phyloP scores from a whole-genome alignment of 257 asterid species.

The Ehretia macrophylla region DNA sequence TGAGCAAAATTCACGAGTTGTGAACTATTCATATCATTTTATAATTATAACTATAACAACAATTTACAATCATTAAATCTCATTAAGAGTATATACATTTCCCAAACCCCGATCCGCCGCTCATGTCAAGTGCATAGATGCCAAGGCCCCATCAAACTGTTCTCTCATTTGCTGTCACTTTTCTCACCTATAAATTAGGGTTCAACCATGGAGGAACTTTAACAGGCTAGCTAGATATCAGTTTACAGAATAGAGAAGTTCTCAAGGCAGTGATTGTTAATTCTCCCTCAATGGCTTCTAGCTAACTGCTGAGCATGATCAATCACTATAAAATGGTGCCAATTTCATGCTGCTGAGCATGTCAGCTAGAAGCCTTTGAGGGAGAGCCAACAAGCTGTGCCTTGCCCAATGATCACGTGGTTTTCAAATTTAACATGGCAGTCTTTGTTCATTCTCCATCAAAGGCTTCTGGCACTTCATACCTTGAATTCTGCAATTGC shows the following conservation, averaged over 20 bases:
- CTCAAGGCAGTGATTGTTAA: constrained; percentile 43
- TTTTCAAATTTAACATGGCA: constrained; percentile 21
- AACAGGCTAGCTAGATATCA: not conserved
- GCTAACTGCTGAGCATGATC: not conserved
- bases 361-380: constrained; percentile 37
- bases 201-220: constrained; percentile 12
- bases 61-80: no score
- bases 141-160: constrained; percentile 32
- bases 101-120: no score
- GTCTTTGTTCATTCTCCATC: constrained; percentile 62
- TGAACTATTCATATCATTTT: no score
- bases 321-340: no score
- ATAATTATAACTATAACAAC: no score
- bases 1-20: no score
- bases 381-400: constrained; percentile 39
- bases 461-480: constrained; percentile 44
- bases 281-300: constrained; percentile 85
- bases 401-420: constrained; percentile 17
- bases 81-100: no score
- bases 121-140: constrained; percentile 32
- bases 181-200: constrained; percentile 41
- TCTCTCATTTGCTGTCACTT: constrained; percentile 4
- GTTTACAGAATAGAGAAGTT: constrained; percentile 1
- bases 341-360: constrained; percentile 8
- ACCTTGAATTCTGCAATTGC: constrained; percentile 14